Conservation (phyloP, 1,139 yeast genomes). For the Suhomyces atakaporum region DNA sequence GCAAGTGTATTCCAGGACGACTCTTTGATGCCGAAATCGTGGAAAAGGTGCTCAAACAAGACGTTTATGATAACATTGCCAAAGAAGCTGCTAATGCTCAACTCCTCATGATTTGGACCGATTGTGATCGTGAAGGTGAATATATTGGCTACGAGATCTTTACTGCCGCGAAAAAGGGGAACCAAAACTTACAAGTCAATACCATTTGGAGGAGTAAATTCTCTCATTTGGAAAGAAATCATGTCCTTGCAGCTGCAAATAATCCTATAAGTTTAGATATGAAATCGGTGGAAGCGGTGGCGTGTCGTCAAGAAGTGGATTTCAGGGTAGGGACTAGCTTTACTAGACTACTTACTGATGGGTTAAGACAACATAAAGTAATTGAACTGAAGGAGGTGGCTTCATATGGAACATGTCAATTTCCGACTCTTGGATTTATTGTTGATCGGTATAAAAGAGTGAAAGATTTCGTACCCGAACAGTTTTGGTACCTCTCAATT, state of each 20-base stretch:
- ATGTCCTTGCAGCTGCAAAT: slow-evolving; percentile 72
- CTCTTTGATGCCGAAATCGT: slow-evolving; percentile 68
- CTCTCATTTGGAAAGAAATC: slow-evolving; percentile 80
- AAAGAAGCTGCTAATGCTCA: slow-evolving; percentile 63
- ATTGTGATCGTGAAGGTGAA: slow-evolving; percentile 98
- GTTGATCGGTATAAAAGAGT: slow-evolving; percentile 90
- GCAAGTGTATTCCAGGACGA: slow-evolving; percentile 61
- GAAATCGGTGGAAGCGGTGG: slow-evolving; percentile 79
- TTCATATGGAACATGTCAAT: slow-evolving; percentile 95
- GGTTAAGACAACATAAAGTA: slow-evolving; percentile 35
- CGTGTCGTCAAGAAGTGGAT: slow-evolving; percentile 84
- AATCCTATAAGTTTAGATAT: slow-evolving; percentile 65
- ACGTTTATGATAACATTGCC: slow-evolving; percentile 69
- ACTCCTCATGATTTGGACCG: slow-evolving; percentile 92
- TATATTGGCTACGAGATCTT: slow-evolving; percentile 87
- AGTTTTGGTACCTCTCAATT: slow-evolving; percentile 74
- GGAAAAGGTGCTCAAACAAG: slow-evolving; percentile 41
- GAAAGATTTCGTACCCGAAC: slow-evolving; percentile 68
- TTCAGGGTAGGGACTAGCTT: slow-evolving; percentile 87
- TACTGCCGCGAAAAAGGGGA: slow-evolving; percentile 63
- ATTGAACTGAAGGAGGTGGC: slow-evolving; percentile 31
- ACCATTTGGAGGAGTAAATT: slow-evolving; percentile 75
- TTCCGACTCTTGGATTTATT: slow-evolving; percentile 94
- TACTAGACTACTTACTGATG: slow-evolving; percentile 70
- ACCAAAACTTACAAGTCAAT: slow-evolving; percentile 45